Evolutionary conservation across 495 filamentous ascomycete genomes (phyloP).

Genomic region (Tuber calosporum): DNA sequence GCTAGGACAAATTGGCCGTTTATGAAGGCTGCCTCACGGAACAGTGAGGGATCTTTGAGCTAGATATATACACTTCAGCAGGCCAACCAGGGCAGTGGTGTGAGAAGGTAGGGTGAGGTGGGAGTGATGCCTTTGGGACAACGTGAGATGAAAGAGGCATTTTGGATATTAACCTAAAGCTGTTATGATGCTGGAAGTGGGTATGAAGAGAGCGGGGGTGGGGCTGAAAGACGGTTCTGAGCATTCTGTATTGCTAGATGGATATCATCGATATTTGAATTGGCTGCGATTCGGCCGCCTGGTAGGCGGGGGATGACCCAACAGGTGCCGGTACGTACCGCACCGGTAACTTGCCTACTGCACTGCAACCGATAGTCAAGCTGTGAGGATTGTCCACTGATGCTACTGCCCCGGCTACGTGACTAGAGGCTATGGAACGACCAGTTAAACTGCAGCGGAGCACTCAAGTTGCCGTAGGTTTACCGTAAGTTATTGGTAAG

Average conservation of each 20-base stretch:
- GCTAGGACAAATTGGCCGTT: slow-evolving; percentile 78
- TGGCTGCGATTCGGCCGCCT: neutral
- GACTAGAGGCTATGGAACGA: neutral
- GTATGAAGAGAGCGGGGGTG: slow-evolving; percentile 12
- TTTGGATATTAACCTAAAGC: slow-evolving; percentile 12
- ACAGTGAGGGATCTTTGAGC: slow-evolving; percentile 76
- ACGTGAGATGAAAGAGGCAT: slow-evolving; percentile 30
- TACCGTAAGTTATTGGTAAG: neutral
- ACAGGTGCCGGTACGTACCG: neutral
- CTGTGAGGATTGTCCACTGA: neutral
- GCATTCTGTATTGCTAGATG: slow-evolving; percentile 12
- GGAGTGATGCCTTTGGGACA: slow-evolving; percentile 26
- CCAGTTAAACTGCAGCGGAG: neutral
- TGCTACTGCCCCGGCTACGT: neutral
- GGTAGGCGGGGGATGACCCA: neutral
- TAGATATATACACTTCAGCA: slow-evolving; percentile 35
- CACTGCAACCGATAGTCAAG: too few relatives aligned
- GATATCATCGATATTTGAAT: neutral
- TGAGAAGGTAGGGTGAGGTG: too few relatives aligned
- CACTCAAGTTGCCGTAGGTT: neutral
- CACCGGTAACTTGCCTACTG: neutral
- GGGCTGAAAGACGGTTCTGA: slow-evolving; percentile 18
- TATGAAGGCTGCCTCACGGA: slow-evolving; percentile 74
- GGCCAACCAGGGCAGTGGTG: neutral
- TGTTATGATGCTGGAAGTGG: slow-evolving; percentile 13